phyloP scores from a whole-genome alignment of 495 filamentous ascomycete species.

The Talaromyces borbonicus region DNA sequence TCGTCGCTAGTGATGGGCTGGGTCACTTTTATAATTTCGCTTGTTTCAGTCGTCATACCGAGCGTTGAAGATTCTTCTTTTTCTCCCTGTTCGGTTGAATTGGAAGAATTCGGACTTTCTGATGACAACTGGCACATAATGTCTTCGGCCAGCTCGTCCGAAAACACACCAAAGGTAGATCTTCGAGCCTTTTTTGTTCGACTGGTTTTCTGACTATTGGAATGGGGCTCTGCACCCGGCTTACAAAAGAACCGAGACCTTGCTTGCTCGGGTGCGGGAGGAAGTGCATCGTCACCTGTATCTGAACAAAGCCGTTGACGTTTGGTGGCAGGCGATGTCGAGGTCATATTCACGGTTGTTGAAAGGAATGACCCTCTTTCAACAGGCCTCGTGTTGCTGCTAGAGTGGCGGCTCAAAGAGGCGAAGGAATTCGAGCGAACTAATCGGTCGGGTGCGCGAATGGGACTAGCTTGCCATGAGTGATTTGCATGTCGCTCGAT shows the following conservation, averaged over 20 bases:
- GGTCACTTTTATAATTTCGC: neutral
- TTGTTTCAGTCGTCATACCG: neutral
- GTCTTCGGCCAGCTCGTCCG: conserved; percentile 57
- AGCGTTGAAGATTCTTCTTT: conserved; percentile 8
- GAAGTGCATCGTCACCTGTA: conserved; percentile 31
- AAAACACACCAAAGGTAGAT: conserved; percentile 48
- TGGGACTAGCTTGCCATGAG: conserved; percentile 43
- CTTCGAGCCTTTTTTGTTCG: conserved; percentile 39
- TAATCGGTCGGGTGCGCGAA: conserved; percentile 21
- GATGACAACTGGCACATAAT: conserved; percentile 45
- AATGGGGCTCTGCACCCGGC: conserved; percentile 32
- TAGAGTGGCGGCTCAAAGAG: conserved; percentile 23
- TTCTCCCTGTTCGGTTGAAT: conserved; percentile 16
- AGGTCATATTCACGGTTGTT: conserved; percentile 31
- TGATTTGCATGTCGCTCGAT: conserved; percentile 42
- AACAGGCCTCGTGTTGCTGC: conserved; percentile 31
- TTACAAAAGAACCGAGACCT: conserved; percentile 51
- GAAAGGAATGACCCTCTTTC: conserved; percentile 36
- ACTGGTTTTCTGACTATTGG: conserved; percentile 37
- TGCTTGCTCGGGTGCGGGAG: conserved; percentile 22
- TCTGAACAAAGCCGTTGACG: conserved; percentile 53
- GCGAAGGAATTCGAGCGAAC: conserved; percentile 30
- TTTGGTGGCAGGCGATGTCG: conserved; percentile 42
- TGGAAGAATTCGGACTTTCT: conserved; percentile 22
- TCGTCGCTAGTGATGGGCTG: neutral